Evolutionary conservation across 1,284 basidiomycete genomes (phyloP), one percentile per base, ranked within the genome.

Genomic region (Thecaphora frezii): DNA sequence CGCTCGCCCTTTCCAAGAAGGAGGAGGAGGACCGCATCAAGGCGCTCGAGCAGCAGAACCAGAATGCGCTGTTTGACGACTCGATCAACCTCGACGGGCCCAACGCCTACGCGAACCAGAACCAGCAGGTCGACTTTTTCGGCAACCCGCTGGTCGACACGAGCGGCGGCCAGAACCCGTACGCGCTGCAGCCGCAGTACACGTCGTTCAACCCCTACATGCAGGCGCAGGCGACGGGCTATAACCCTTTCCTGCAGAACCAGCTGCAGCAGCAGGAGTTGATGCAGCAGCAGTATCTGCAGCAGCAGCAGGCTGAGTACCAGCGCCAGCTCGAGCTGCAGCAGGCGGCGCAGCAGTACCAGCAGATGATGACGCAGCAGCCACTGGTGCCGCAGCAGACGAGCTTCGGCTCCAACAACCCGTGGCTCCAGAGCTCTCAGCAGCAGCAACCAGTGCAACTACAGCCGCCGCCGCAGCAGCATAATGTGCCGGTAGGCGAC

Each of bases 321-420:
- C 79, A 80, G 55, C 70, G 74, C 2, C 81, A 81, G 62, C 59
- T 80, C 45, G 73, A 75, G 41, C 58, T 76, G 24, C 79, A 80
- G 55, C 74, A 79, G 48, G 79, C 80, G 18, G 71, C 75, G n/a
- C 73, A 75, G 52, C 80, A 80, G 53, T 78, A 79, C 44, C 77
- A 79, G 52, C 69, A 78, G 48, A 73, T 81, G 56, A 81, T 81
- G 76, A 80, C 79, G 43, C 80, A 81, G 60, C 66, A 69, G 57
- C 73, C 66, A 18, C 44, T 78, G 2, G 73, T 82, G 54, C 81
- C 85, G 7, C 85, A 86, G 64, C 83, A 81, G 21, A 86, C 85
- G 1, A 83, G 83, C 5, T 85, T 85, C 66, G 91, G 92, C 16
- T 90, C 91, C 41, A 97, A 97, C 84, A 97, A 97, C 79, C 93